These are phyloP conservation scores for Rutstroemia sp. DNA, from an alignment of 2,329 filamentous ascomycete species.

Conservation along the genomic window DNA sequence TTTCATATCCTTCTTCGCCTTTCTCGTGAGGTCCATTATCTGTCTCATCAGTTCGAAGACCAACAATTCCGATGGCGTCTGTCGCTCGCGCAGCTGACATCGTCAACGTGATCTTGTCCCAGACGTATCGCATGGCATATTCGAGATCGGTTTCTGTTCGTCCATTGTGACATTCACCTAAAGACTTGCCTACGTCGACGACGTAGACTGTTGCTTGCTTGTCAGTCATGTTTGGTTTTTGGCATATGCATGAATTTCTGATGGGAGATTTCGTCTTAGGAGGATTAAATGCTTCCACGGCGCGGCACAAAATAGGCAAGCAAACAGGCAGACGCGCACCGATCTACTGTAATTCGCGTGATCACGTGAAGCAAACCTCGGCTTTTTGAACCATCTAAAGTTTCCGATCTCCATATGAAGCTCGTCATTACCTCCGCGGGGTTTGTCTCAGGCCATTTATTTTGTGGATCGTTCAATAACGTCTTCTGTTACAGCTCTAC, in stretches of 20 bases:
- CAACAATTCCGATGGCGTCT: slow-evolving; percentile 70
- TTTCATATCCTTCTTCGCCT: slow-evolving; percentile 63
- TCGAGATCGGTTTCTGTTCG: slow-evolving; percentile 76
- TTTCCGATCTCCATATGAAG: background rate
- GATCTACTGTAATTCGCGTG: background rate
- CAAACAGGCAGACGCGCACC: slow-evolving; percentile 6
- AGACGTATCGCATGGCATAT: slow-evolving; percentile 85
- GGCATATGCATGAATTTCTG: background rate
- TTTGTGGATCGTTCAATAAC: background rate
- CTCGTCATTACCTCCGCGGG: background rate
- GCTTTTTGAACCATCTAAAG: background rate
- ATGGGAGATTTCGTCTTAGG: background rate
- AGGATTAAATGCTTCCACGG: background rate
- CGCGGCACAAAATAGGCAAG: background rate
- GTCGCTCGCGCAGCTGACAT: slow-evolving; percentile 65
- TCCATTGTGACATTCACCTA: slow-evolving; percentile 64
- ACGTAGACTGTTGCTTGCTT: slow-evolving; percentile 94
- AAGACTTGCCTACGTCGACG: slow-evolving; percentile 80
- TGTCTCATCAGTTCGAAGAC: slow-evolving; percentile 72
- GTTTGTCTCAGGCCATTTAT: background rate
- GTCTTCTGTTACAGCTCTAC: background rate
- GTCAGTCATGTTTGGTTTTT: slow-evolving; percentile 58
- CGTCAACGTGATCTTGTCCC: slow-evolving; percentile 81
- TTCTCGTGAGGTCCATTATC: slow-evolving; percentile 49
- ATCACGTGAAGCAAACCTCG: slow-evolving; percentile 6